A percentile compares a stretch with the other conserved stretches of the same genome.
Conservation (phyloP, 208 protist genomes). For the Leishmania braziliensis region DNA sequence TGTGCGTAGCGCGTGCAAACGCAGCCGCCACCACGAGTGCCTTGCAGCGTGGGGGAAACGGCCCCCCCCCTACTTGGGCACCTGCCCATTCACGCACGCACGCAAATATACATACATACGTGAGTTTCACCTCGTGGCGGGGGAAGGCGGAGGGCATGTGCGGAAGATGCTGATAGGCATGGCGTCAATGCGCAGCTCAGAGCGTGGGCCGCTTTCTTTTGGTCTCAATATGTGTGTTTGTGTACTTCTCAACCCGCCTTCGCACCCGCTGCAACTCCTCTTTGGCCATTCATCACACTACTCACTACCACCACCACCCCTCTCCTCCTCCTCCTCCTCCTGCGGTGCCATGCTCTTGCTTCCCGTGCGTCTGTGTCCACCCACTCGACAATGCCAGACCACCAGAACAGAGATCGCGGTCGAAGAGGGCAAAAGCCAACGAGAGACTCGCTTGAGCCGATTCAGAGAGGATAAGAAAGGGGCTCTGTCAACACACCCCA, state of each 20-base stretch:
- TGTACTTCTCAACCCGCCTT: background rate
- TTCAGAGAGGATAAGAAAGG: background rate
- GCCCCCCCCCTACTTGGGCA: no score
- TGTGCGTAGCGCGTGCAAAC: background rate
- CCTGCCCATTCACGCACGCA: background rate
- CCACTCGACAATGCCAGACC: background rate
- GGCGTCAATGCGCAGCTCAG: background rate
- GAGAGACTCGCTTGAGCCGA: background rate
- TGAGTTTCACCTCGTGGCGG: background rate
- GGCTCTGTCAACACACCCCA: background rate
- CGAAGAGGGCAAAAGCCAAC: background rate
- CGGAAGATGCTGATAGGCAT: background rate
- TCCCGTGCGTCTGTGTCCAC: background rate
- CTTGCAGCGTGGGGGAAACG: background rate
- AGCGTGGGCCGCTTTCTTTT: background rate
- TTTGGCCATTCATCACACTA: background rate
- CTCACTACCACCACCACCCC: background rate
- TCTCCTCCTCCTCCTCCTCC: background rate
- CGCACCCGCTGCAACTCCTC: background rate
- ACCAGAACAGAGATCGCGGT: background rate
- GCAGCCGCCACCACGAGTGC: background rate
- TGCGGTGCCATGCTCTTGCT: background rate
- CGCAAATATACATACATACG: background rate
- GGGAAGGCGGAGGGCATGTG: background rate
- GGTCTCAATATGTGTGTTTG: background rate